A percentile compares a stretch with the other conserved stretches of the same genome.
Evolutionary conservation across 768 basidiomycete species (phyloP).

Genomic region (Naganishia onofrii): DNA sequence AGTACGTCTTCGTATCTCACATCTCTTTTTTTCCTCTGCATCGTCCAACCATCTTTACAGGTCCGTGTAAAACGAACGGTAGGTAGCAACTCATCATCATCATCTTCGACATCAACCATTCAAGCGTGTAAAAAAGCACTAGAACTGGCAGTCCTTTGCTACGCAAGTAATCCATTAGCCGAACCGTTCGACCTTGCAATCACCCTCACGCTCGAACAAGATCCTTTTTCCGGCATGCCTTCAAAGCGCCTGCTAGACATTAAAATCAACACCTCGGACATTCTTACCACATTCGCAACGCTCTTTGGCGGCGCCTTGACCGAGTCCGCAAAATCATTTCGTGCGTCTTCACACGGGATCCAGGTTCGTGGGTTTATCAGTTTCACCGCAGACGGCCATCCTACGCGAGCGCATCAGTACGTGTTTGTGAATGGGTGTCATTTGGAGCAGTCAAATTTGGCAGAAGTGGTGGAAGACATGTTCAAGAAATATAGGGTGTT

Average conservation of each 20-base stretch:
- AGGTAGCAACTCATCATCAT: slow-evolving; percentile 40
- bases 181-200: neutral
- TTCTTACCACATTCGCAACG: neutral
- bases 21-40: no score
- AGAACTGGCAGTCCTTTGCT: neutral
- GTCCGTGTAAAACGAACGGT: slow-evolving; percentile 58
- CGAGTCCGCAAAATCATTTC: neutral
- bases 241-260: neutral
- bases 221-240: neutral
- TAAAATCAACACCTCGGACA: neutral
- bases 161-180: neutral
- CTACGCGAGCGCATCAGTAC: slow-evolving; percentile 13
- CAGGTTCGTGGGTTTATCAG: slow-evolving; percentile 18
- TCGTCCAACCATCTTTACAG: neutral
- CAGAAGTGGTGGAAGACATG: neutral
- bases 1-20: neutral
- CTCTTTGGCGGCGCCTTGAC: neutral
- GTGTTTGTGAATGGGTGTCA: slow-evolving; percentile 1
- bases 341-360: slow-evolving; percentile 1
- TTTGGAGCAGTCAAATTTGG: neutral
- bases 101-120: slow-evolving; percentile 52
- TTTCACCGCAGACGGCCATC: slow-evolving; percentile 4
- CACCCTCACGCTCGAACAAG: slow-evolving; percentile 8
- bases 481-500: neutral
- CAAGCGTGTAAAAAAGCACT: slow-evolving; percentile 9